These are phyloP conservation scores for Neoascochyta sp. DNA, from an alignment of 2,329 filamentous ascomycete genomes.

Conservation along the genomic window DNA sequence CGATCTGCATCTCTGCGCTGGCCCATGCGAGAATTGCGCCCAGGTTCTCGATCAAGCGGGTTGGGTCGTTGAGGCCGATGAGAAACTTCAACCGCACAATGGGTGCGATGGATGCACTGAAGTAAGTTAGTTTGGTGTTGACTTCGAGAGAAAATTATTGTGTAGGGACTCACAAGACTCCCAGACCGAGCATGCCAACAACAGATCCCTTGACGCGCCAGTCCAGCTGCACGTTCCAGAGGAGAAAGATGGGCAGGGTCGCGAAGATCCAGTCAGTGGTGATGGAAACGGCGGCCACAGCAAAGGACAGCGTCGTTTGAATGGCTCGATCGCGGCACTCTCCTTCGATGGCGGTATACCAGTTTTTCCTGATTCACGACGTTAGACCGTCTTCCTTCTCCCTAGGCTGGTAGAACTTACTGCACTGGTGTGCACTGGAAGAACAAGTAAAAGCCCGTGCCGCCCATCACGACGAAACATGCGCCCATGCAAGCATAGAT, in stretches of 20 bases:
- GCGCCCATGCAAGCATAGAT: constrained; percentile 9
- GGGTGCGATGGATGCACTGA: constrained; percentile 11
- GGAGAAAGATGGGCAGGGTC: constrained; percentile 41
- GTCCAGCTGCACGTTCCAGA: constrained; percentile 54
- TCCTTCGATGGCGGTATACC: constrained; percentile 6
- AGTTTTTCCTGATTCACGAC: constrained; percentile 7
- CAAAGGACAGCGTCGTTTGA: constrained; percentile 7
- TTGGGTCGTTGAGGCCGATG: constrained; percentile 9
- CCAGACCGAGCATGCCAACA: constrained; percentile 16
- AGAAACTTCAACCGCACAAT: constrained; percentile 12
- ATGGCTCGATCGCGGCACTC: constrained; percentile 6
- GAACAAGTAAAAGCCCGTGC: constrained; percentile 11
- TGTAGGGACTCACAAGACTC: constrained; percentile 4
- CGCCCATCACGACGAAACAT: constrained; percentile 8
- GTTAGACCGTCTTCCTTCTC: neutral
- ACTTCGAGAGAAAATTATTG: neutral
- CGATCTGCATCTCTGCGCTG: constrained; percentile 11
- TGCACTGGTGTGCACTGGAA: constrained; percentile 11
- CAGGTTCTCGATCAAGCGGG: constrained; percentile 9
- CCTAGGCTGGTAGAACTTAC: constrained; percentile 1
- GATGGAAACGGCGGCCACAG: constrained; percentile 10
- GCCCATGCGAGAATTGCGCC: constrained; percentile 11
- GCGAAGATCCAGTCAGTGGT: constrained; percentile 20
- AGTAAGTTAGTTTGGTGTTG: neutral
- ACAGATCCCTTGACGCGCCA: constrained; percentile 49